Evolutionary conservation across 140 eudicot species (phyloP).

Genomic region (Ambrosia hybrid): DNA sequence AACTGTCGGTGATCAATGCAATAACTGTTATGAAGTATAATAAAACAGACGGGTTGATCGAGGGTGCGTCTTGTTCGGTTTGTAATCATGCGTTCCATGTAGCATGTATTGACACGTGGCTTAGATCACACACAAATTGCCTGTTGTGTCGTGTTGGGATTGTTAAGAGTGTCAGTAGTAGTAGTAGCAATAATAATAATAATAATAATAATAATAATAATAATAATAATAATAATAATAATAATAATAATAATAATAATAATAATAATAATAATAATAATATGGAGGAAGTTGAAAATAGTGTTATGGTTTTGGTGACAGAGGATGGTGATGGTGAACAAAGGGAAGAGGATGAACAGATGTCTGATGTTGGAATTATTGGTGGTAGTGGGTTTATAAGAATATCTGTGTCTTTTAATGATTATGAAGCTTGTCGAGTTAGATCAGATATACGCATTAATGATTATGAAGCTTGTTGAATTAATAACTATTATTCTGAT

Average conservation of each 20-base stretch:
- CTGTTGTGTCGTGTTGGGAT: slow-evolving; percentile 84
- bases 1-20: slow-evolving; percentile 57
- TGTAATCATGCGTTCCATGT: slow-evolving; percentile 88
- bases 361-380: slow-evolving; percentile 22
- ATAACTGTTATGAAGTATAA: slow-evolving; percentile 57
- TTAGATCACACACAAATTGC: slow-evolving; percentile 80
- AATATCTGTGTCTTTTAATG: slow-evolving; percentile 69
- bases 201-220: too few species aligned
- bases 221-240: too few species aligned
- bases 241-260: too few species aligned
- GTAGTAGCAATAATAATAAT: neutral
- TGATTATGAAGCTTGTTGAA: slow-evolving; percentile 35
- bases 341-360: slow-evolving; percentile 31
- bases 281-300: slow-evolving; percentile 35
- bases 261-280: neutral
- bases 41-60: slow-evolving; percentile 55
- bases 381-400: slow-evolving; percentile 47
- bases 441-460: too few species aligned
- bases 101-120: slow-evolving; percentile 94
- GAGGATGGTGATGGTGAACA: slow-evolving; percentile 25
- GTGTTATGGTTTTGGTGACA: slow-evolving; percentile 22
- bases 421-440: neutral
- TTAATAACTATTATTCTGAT: slow-evolving; percentile 37
- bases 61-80: slow-evolving; percentile 71
- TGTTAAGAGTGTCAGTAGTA: slow-evolving; percentile 15